Evolutionary conservation across 257 asterid species (phyloP), one percentile per base, ranked within the genome.

Genomic region (Catharanthus roseus): DNA sequence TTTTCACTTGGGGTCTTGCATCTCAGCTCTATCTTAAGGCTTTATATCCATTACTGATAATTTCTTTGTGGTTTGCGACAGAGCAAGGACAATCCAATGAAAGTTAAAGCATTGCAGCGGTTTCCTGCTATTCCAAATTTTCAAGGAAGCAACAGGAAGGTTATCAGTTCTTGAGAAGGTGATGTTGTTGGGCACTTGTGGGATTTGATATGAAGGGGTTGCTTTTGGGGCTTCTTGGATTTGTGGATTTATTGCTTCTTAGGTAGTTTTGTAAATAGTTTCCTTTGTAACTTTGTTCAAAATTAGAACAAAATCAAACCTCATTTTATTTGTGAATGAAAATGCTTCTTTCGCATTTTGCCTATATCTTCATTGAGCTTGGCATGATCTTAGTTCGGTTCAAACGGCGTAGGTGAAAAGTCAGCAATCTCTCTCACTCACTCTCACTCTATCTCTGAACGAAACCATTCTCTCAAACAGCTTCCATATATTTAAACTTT

Each of bases 11-110:
- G 6, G 10, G 29, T 16, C 9, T n/a, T n/a, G n/a, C n/a, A n/a
- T n/a, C n/a, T n/a, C n/a, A n/a, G n/a, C n/a, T n/a, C n/a, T n/a
- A n/a, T n/a, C n/a, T n/a, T n/a, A n/a, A n/a, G 0, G 3, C 16
- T n/a, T 55, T 45, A 10, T 12, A 11, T 1, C 0, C 42, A 18
- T 8, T 36, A 34, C 72, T 79, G 75, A 81, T 60, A 1, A 16
- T 54, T 9, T 63, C 9, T 60, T 66, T 31, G 6, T 24, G 36
- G 29, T 33, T 54, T 67, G 54, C 49, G 34, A 73, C 90, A 91
- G 97, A 85, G 86, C 68, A 85, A 89, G 85, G 80, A 74, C 38
- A 91, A 71, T 73, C 96, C 90, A 1, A 39, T 91, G 79, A 84
- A 84, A 4, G 75, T 91, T 49, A 81, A 81, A 38, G 93, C 89